Evolutionary conservation across 805 yeast genomes (phyloP).

Genomic region (Nakazawaea sp.): DNA sequence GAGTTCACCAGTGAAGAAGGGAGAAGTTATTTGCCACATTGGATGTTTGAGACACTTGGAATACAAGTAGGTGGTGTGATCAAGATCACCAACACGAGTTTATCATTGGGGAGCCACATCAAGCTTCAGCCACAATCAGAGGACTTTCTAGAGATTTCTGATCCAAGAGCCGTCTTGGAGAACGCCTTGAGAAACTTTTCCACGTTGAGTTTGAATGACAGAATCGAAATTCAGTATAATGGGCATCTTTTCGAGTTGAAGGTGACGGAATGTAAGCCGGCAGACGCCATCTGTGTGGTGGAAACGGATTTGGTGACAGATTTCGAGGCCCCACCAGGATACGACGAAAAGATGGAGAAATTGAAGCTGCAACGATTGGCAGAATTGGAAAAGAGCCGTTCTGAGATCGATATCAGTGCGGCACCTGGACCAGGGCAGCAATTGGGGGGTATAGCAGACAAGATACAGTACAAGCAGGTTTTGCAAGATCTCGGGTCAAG

Average conservation of each 20-base stretch:
- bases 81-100: constrained; percentile 66
- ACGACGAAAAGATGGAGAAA: constrained; percentile 43
- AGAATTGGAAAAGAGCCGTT: constrained; percentile 15
- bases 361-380: constrained; percentile 15
- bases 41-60: constrained; percentile 85
- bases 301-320: constrained; percentile 97
- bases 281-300: constrained; percentile 82
- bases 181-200: constrained; percentile 87
- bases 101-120: constrained; percentile 83
- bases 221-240: constrained; percentile 81
- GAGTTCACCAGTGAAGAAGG: constrained; percentile 98
- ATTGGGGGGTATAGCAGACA: constrained; percentile 38
- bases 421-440: constrained; percentile 27
- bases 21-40: constrained; percentile 85
- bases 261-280: constrained; percentile 85
- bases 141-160: constrained; percentile 87
- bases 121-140: constrained; percentile 93
- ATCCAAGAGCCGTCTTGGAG: constrained; percentile 95
- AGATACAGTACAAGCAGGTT: constrained; percentile 58
- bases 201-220: constrained; percentile 76
- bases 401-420: constrained; percentile 34
- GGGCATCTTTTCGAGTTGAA: constrained; percentile 70
- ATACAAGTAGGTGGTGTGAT: constrained; percentile 77
- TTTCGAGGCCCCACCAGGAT: constrained; percentile 98
- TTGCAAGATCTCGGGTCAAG: constrained; percentile 32